phyloP scores from a whole-genome alignment of 2,329 filamentous ascomycete genomes.

The Cladophialophora bantiana region DNA sequence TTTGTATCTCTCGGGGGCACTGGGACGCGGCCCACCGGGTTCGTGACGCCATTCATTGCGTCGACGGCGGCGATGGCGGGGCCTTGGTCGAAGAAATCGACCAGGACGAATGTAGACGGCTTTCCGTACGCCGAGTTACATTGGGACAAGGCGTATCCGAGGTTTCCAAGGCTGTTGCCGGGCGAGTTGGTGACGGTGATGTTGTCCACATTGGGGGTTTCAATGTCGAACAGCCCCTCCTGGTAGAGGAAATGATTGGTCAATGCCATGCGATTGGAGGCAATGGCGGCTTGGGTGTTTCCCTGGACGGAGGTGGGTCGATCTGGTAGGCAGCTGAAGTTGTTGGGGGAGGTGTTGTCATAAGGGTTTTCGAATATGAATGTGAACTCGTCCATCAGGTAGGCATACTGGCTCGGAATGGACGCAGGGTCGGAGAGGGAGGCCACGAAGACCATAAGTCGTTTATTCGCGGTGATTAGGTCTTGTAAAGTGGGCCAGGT shows the following conservation, averaged over 20 bases:
- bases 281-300: conserved; percentile 58
- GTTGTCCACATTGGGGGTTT: conserved; percentile 66
- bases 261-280: conserved; percentile 69
- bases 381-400: conserved; percentile 53
- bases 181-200: conserved; percentile 72
- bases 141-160: conserved; percentile 56
- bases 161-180: conserved; percentile 60
- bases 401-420: conserved; percentile 48
- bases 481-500: conserved; percentile 75
- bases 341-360: conserved; percentile 66
- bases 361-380: conserved; percentile 75
- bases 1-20: conserved; percentile 43
- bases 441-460: conserved; percentile 74
- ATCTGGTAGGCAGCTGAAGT: conserved; percentile 76
- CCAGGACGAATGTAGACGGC: conserved; percentile 74
- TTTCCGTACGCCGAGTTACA: conserved; percentile 65
- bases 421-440: conserved; percentile 44
- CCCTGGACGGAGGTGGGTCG: conserved; percentile 65
- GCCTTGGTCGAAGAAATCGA: conserved; percentile 80
- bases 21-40: conserved; percentile 53
- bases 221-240: conserved; percentile 59
- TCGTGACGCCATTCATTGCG: conserved; percentile 65
- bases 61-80: conserved; percentile 74
- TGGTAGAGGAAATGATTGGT: conserved; percentile 78
- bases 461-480: conserved; percentile 69